These are phyloP conservation scores for Yamadazyma kanchanaburiensis DNA, from an alignment of 1,139 yeast species.

Conservation along the genomic window DNA sequence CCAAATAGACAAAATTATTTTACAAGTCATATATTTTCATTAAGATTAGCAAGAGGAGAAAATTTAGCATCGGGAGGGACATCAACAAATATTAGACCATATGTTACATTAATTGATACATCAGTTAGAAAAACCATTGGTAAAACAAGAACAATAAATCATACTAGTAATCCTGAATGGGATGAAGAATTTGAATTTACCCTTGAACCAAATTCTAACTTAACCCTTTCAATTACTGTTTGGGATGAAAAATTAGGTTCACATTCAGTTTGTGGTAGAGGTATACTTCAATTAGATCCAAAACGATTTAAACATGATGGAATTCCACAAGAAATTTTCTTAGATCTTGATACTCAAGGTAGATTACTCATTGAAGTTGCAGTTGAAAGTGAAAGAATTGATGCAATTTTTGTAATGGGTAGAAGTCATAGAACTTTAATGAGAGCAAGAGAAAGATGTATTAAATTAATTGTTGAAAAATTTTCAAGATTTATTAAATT, in stretches of 20 bases:
- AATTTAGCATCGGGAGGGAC: constrained; percentile 48
- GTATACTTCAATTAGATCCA: constrained; percentile 63
- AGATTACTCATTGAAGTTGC: constrained; percentile 60
- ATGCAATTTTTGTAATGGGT: constrained; percentile 77
- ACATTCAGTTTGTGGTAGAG: constrained; percentile 70
- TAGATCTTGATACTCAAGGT: constrained; percentile 71
- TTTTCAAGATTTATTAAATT: constrained; percentile 40
- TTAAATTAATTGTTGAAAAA: constrained; percentile 65
- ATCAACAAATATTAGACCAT: constrained; percentile 54
- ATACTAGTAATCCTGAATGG: constrained; percentile 76
- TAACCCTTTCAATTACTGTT: constrained; percentile 56
- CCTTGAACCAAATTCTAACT: constrained; percentile 34
- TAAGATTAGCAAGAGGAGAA: constrained; percentile 68
- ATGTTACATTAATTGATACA: constrained; percentile 67
- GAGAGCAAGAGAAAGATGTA: constrained; percentile 61
- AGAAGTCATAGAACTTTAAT: constrained; percentile 64
- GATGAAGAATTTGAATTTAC: constrained; percentile 80
- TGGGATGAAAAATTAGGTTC: constrained; percentile 69
- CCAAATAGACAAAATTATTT: constrained; percentile 29
- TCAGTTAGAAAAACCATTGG: constrained; percentile 58
- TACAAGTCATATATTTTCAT: constrained; percentile 59
- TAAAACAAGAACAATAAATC: constrained; percentile 63
- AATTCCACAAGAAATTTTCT: constrained; percentile 55
- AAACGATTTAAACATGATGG: constrained; percentile 65
- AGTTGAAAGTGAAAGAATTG: constrained; percentile 74